phyloP scores from a whole-genome alignment of 2,329 filamentous ascomycete species.

The Stemphylium lycopersici region DNA sequence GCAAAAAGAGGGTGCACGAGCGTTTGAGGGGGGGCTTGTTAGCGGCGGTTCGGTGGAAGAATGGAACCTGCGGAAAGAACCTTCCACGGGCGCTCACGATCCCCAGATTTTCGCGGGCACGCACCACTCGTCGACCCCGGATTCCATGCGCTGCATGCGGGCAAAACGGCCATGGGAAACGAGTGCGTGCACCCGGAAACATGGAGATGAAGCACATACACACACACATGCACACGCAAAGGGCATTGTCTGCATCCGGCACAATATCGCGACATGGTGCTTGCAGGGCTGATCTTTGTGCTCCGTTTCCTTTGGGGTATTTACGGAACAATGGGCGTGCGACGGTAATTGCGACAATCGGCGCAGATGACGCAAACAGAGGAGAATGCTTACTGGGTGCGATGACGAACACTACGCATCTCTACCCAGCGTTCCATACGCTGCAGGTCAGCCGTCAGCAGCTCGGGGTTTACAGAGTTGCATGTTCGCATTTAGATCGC shows the following conservation, averaged over 20 bases:
- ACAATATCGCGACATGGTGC: slow-evolving; percentile 14
- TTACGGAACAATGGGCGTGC: not conserved
- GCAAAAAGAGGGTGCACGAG: not conserved
- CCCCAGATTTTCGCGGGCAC: slow-evolving; percentile 14
- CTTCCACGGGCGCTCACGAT: not conserved
- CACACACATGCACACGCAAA: not conserved
- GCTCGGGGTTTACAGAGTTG: slow-evolving; percentile 8
- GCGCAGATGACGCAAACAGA: slow-evolving; percentile 15
- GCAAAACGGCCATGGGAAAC: slow-evolving; percentile 14
- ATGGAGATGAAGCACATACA: slow-evolving; percentile 9
- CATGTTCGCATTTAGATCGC: not conserved
- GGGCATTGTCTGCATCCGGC: not conserved
- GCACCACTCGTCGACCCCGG: slow-evolving; percentile 20
- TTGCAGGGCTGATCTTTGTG: slow-evolving; percentile 8
- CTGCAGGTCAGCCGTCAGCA: slow-evolving; percentile 21
- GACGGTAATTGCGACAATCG: not conserved
- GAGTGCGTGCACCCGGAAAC: slow-evolving; percentile 10
- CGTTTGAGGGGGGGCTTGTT: not conserved
- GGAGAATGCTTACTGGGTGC: slow-evolving; percentile 42
- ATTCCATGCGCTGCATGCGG: slow-evolving; percentile 18
- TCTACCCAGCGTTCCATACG: slow-evolving; percentile 39
- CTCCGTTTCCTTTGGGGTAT: not conserved
- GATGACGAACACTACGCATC: slow-evolving; percentile 26
- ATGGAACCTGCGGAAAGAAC: slow-evolving; percentile 1
- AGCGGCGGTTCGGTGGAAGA: slow-evolving; percentile 6